Base-by-base conservation (phyloP, 305 asterid species). In the Rubia peregrina region DNA sequence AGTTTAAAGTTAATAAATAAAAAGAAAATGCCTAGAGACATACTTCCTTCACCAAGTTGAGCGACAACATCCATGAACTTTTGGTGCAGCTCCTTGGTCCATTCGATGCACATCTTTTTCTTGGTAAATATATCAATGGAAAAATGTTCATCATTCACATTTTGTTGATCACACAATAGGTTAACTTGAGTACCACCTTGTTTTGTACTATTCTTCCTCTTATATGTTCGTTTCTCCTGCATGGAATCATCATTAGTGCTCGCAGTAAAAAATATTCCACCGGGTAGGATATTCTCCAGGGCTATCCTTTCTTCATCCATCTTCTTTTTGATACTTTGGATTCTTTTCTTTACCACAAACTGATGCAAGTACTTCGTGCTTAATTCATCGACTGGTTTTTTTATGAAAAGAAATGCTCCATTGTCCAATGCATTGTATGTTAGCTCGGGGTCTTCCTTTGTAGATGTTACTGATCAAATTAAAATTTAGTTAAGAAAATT, bases 11-110 rank as follows among this genome's bases (percentile, higher is more conserved):
- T 0, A 36, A 36, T 6, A 36, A 36, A 36, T 6, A 36, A 3
- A 36, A 49, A 49, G 21, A 19, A 57, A 8, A 21, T 19, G 2
- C 2, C 1, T 3, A 21, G 12, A 19, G 33, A 57, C 62, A 8
- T 57, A 57, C 62, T 57, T 57, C 62, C 36, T 57, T 57, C 36
- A 57, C 62, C 62, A 22, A 19, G 62, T 21, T 57, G 33, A 16
- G 12, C 9, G 14, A 57, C 62, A 3, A 1, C 62, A 22, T 57
- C 33, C 30, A 57, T 57, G 14, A 57, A 57, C 2, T 57, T 57
- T 22, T 57, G 33, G 14, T 57, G 62, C 26, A 57, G 19, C 16
- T 57, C 62, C 21, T 57, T 19, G 62, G 62, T 57, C 62, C 36
- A 57, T 49, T 49, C 8, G 6, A 5, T 19, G 11, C 33, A 5